Conservation (phyloP, 2,329 filamentous ascomycete species). For the Fusarium coffeatum region DNA sequence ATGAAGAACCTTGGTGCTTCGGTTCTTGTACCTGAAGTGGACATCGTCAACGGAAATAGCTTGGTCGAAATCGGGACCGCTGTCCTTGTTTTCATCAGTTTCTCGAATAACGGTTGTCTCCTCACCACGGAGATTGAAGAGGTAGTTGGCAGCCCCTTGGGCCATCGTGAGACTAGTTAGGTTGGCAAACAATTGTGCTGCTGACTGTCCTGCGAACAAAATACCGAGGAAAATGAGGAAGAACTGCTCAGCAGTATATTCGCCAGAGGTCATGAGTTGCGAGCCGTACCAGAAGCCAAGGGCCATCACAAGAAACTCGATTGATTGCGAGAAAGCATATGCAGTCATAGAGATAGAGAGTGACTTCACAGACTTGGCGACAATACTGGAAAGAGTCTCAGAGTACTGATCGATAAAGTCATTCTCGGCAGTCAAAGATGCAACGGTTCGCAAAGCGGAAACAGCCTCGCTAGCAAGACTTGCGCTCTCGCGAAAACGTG, state of each 20-base stretch:
- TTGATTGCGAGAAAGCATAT: conserved; percentile 39
- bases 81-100: conserved; percentile 51
- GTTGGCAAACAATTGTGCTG: conserved; percentile 52
- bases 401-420: conserved; percentile 51
- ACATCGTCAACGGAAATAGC: conserved; percentile 24
- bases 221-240: conserved; percentile 58
- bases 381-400: conserved; percentile 47
- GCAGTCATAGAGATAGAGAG: conserved; percentile 23
- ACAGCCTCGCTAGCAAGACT: conserved; percentile 60
- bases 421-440: conserved; percentile 54
- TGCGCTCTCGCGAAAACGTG: conserved; percentile 55
- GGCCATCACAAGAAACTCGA: conserved; percentile 50
- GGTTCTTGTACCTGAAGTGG: conserved; percentile 24
- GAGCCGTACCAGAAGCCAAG: conserved; percentile 53
- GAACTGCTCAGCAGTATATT: conserved; percentile 55
- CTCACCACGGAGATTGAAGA: conserved; percentile 54
- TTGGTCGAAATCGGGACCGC: conserved; percentile 26
- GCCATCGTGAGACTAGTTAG: conserved; percentile 60
- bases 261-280: conserved; percentile 41
- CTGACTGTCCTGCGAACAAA: conserved; percentile 51
- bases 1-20: conserved; percentile 16
- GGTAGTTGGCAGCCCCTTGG: conserved; percentile 57
- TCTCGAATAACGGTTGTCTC: conserved; percentile 51
- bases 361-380: conserved; percentile 23
- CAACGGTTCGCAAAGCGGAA: conserved; percentile 58